Evolutionary conservation across 306 rosid species (phyloP), one percentile per base, ranked within the genome.

Genomic region (Quillaja saponaria): DNA sequence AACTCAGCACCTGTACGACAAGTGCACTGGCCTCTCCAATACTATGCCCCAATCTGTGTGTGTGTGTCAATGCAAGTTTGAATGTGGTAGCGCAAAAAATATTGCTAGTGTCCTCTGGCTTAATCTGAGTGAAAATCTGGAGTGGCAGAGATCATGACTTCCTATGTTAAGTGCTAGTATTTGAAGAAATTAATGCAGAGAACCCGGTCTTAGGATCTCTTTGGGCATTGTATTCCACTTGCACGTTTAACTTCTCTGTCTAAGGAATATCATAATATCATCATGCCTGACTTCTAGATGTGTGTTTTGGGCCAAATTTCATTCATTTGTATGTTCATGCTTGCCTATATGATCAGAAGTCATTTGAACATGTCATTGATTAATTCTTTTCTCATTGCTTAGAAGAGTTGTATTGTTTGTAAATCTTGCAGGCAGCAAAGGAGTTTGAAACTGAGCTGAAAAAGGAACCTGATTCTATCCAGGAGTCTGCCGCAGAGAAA

Each of bases 401-500:
- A 57, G 25, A 21, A 34, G 66, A n/a, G 66, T 51, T 78, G 42
- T 58, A 33, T 42, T 17, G 19, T 68, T 46, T 67, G 58, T 74
- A 15, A 54, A 68, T 71, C 25, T 73, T 74, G 25, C 80, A 92
- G 99, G 99, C 99, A 4, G 99, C 99, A 10, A 92, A 89, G 80
- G 99, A 92, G 81, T 92, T 92, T 44, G 99, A 92, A 63, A 73
- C 95, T 0, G 99, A 92, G 84, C 74, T 92, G 55, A 92, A 85
- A 72, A 83, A 73, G 62, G 92, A 85, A 55, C 95, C 96, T 0
- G 91, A 76, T 35, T 50, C 85, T 28, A 39, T 1, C 0, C 52
- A 18, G 52, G 97, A 64, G 63, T 68, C 58, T 8, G 58, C 82
- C 4, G 64, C 72, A 16, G 89, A 82, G 17, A 76, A 82, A 70